phyloP scores from a whole-genome alignment of 2,329 filamentous ascomycete species.

The Aureobasidium subglaciale region DNA sequence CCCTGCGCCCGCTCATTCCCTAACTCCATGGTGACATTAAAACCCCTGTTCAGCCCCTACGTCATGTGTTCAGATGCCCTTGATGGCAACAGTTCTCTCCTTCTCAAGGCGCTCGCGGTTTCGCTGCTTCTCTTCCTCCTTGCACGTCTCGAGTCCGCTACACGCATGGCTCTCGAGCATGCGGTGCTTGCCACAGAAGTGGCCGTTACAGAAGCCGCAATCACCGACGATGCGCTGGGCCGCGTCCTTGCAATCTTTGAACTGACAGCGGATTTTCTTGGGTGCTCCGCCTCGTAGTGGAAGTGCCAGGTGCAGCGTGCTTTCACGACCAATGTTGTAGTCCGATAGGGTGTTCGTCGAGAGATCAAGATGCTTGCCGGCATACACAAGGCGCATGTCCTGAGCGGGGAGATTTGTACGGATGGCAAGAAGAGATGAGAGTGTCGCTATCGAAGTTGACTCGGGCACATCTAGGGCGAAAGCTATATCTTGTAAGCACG shows the following conservation, averaged over 20 bases:
- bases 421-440: slow-evolving; percentile 50
- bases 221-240: slow-evolving; percentile 93
- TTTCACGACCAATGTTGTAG: slow-evolving; percentile 43
- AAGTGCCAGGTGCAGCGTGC: slow-evolving; percentile 48
- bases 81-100: slow-evolving; percentile 90
- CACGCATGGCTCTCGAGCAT: slow-evolving; percentile 93
- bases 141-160: slow-evolving; percentile 88
- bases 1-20: not conserved
- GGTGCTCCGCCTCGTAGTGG: slow-evolving; percentile 55
- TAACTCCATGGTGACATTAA: not conserved
- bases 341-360: slow-evolving; percentile 38
- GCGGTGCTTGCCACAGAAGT: slow-evolving; percentile 92
- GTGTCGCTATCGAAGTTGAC: slow-evolving; percentile 48
- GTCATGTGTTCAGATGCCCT: slow-evolving; percentile 57
- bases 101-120: slow-evolving; percentile 89
- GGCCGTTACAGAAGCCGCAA: slow-evolving; percentile 88
- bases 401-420: slow-evolving; percentile 47
- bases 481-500: slow-evolving; percentile 34
- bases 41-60: not conserved
- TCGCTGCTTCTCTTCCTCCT: slow-evolving; percentile 91
- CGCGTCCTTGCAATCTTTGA: slow-evolving; percentile 79
- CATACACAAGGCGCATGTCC: slow-evolving; percentile 50
- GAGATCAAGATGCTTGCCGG: slow-evolving; percentile 48
- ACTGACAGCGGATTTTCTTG: slow-evolving; percentile 77
- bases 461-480: slow-evolving; percentile 50